A percentile compares a stretch with the other conserved stretches of the same genome.
Conservation (phyloP, 2,329 filamentous ascomycete species). For the Allantophomopsis cytisporea region DNA sequence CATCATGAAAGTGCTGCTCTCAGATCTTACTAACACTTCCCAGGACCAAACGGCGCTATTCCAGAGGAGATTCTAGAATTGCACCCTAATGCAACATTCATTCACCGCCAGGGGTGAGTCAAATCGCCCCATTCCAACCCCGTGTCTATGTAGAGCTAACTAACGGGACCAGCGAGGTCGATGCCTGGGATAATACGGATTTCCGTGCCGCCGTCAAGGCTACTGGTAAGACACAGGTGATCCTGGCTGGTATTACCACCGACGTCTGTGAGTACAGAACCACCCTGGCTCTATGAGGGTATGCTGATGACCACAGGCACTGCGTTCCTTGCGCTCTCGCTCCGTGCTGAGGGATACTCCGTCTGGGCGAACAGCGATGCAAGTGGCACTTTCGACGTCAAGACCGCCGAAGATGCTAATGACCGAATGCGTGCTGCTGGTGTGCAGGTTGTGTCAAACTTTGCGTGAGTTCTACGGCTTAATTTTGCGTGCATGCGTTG, state of each 20-base stretch:
- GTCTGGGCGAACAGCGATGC: conserved; percentile 65
- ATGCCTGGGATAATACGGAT: conserved; percentile 63
- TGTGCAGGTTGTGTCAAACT: conserved; percentile 28
- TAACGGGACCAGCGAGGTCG: conserved; percentile 54
- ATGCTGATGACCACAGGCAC: conserved; percentile 30
- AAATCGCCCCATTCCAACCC: neutral
- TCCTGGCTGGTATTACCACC: conserved; percentile 59
- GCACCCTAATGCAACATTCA: conserved; percentile 53
- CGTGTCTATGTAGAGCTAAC: conserved; percentile 38
- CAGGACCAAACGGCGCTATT: too few species aligned
- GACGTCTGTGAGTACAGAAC: conserved; percentile 44
- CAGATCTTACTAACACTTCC: too few species aligned
- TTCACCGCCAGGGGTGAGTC: conserved; percentile 51
- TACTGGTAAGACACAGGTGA: conserved; percentile 53
- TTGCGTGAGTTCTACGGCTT: too few species aligned
- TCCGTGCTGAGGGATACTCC: conserved; percentile 56
- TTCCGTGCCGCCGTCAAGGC: conserved; percentile 53
- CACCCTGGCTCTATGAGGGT: too few species aligned
- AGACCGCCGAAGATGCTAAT: conserved; percentile 51
- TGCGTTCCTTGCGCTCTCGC: conserved; percentile 59
- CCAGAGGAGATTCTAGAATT: conserved; percentile 12
- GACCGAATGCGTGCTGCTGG: conserved; percentile 53
- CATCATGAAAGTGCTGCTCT: too few species aligned
- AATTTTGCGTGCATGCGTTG: too few species aligned
- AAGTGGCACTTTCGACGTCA: conserved; percentile 47